Conservation (phyloP, 2,329 filamentous ascomycete species). For the Chaetomiaceae sp. region DNA sequence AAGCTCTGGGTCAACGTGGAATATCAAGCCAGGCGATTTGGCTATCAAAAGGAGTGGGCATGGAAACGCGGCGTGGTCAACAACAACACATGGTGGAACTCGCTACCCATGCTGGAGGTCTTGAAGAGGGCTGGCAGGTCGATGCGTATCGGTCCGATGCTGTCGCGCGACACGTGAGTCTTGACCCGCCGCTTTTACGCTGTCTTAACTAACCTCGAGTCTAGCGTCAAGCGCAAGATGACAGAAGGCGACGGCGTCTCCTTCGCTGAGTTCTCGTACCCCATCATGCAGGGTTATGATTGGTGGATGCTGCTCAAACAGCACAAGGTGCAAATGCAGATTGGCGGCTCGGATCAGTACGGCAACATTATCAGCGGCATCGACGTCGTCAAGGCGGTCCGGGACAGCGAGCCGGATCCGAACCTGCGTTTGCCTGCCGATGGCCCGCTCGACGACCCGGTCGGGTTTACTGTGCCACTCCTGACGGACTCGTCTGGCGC, state of each 20-base stretch:
- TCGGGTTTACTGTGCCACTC: conserved; percentile 87
- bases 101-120: conserved; percentile 67
- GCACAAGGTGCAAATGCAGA: conserved; percentile 71
- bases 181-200: background rate
- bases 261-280: conserved; percentile 88
- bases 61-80: conserved; percentile 68
- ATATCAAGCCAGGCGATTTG: conserved; percentile 58
- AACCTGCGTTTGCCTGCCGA: conserved; percentile 34
- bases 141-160: conserved; percentile 78
- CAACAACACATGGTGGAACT: conserved; percentile 80
- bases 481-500: conserved; percentile 78
- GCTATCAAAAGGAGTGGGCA: conserved; percentile 58
- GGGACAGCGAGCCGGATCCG: conserved; percentile 51
- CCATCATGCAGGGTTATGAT: conserved; percentile 91
- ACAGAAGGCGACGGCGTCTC: conserved; percentile 88
- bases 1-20: conserved; percentile 73
- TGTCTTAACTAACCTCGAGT: conserved; percentile 19
- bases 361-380: conserved; percentile 93
- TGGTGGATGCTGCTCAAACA: conserved; percentile 81
- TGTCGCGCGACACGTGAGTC: conserved; percentile 79
- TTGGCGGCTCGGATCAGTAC: conserved; percentile 93
- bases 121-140: conserved; percentile 67
- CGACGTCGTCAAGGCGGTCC: conserved; percentile 74
- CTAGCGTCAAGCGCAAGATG: conserved; percentile 72
- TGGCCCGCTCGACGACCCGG: conserved; percentile 52